phyloP scores from a whole-genome alignment of 2,329 filamentous ascomycete species.

The Trichophyton mentagrophytes region DNA sequence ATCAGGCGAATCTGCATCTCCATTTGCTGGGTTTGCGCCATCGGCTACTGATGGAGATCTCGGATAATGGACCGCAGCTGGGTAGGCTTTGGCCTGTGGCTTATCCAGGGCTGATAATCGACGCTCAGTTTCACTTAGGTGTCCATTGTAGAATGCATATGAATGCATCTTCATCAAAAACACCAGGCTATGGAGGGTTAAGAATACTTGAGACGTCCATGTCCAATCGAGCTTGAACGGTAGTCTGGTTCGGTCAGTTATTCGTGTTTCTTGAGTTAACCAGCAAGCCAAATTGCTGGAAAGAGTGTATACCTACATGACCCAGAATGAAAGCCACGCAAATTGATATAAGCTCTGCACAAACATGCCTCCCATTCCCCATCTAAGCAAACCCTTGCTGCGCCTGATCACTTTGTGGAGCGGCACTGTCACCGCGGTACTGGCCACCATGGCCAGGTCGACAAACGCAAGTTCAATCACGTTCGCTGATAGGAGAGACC shows the following conservation, averaged over 20 bases:
- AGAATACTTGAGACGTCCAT: slow-evolving; percentile 94
- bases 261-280: background rate
- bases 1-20: slow-evolving; percentile 15
- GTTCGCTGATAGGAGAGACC: slow-evolving; percentile 76
- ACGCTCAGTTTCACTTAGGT: slow-evolving; percentile 75
- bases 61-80: slow-evolving; percentile 65
- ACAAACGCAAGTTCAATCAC: slow-evolving; percentile 74
- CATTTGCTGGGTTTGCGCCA: slow-evolving; percentile 1
- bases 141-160: slow-evolving; percentile 95
- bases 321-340: slow-evolving; percentile 70
- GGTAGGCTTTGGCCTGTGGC: slow-evolving; percentile 44
- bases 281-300: background rate
- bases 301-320: slow-evolving; percentile 39
- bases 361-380: slow-evolving; percentile 64
- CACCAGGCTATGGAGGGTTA: slow-evolving; percentile 79
- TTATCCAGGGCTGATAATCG: slow-evolving; percentile 73
- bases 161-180: slow-evolving; percentile 99
- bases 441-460: slow-evolving; percentile 73
- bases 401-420: slow-evolving; percentile 57
- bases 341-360: slow-evolving; percentile 74
- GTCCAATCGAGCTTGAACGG: slow-evolving; percentile 83
- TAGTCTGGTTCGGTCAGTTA: slow-evolving; percentile 36
- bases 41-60: slow-evolving; percentile 20
- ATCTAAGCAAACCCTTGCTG: slow-evolving; percentile 48
- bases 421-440: slow-evolving; percentile 57